Conservation (phyloP, 345 rosid species). For the Lepidium sativum region DNA sequence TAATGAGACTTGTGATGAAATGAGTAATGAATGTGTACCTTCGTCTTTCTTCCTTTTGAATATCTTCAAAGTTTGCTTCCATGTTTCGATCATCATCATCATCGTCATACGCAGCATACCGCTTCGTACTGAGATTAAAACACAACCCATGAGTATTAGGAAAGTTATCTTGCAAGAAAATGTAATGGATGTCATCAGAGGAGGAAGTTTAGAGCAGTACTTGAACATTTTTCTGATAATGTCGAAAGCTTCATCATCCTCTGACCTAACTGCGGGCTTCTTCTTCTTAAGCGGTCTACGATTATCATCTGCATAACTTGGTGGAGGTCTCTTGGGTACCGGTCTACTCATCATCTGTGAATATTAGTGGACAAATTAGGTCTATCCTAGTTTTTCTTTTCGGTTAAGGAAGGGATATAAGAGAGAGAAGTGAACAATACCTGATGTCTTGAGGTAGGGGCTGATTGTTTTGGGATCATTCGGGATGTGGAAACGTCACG, state of each 20-base stretch:
- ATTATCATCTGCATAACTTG: slow-evolving; percentile 29
- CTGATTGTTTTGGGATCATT: slow-evolving; percentile 36
- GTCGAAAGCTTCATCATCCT: slow-evolving; percentile 37
- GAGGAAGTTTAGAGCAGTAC: slow-evolving; percentile 20
- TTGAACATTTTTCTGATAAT: slow-evolving; percentile 53
- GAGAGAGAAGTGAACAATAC: slow-evolving; percentile 11
- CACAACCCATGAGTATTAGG: background rate
- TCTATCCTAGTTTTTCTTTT: background rate
- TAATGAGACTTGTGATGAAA: background rate
- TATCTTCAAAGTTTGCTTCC: slow-evolving; percentile 86
- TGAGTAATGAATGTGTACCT: slow-evolving; percentile 45
- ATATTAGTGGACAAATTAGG: background rate
- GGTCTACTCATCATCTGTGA: slow-evolving; percentile 44
- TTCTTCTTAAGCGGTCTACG: slow-evolving; percentile 50
- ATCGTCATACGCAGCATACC: slow-evolving; percentile 31
- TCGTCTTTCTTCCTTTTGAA: slow-evolving; percentile 57
- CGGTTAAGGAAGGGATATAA: background rate
- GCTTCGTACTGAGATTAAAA: background rate
- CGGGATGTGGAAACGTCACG: slow-evolving; percentile 33
- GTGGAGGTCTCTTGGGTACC: slow-evolving; percentile 32
- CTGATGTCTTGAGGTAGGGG: slow-evolving; percentile 40
- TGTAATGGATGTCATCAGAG: background rate
- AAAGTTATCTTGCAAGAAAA: background rate
- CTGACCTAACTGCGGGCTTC: slow-evolving; percentile 35
- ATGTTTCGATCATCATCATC: slow-evolving; percentile 62